Base-by-base conservation (phyloP, 371 early-diverging fungal genomes). In the Mortierella sp. region DNA sequence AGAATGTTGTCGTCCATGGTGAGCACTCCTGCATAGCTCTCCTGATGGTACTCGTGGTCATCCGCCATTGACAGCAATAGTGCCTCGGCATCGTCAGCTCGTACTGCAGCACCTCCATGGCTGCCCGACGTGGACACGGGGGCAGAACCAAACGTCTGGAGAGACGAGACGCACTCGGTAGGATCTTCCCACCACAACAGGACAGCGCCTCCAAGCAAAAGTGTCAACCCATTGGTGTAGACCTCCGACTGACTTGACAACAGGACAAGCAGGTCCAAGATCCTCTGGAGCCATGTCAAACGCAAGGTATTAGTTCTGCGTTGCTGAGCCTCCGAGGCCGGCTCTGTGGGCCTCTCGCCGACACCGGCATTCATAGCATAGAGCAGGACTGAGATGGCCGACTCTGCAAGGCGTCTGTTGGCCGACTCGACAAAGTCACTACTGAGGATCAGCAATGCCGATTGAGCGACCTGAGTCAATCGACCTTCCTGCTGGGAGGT, bases 181-280 rank as follows among this genome's bases (percentile, higher is more conserved):
- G 79, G 60, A 48, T 78, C 78, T 21, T 82, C 83, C 87, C 87
- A 86, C 82, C 82, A 80, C 34, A 86, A 24, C 57, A 86, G 70
- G 4, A 70, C 78, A 24, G 83, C 80, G 3, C 87, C 87, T 26
- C 82, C 83, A 14, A 86, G 72, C 58, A 86, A 65, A 8, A 79
- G 54, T 19, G 70, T 74, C n/a, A 86, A 6, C 7, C 82, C 87
- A 16, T 50, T 34, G 7, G 48, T 38, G 73, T 82, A 82, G 44
- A 76, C 77, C 26, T 75, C 52, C 4, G 50, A 19, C 19, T 77
- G 80, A 42, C 80, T 79, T 6, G 87, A 88, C 63, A 88, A 74
- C 9, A 93, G 89, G 44, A 93, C 91, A 76, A 92, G 79, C 4
- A 90, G 84, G 80, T 93, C 93, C 76, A 93, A 70, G 6, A 92